Conservation (phyloP, 768 basidiomycete species). For the Agaricus subrufescens region DNA sequence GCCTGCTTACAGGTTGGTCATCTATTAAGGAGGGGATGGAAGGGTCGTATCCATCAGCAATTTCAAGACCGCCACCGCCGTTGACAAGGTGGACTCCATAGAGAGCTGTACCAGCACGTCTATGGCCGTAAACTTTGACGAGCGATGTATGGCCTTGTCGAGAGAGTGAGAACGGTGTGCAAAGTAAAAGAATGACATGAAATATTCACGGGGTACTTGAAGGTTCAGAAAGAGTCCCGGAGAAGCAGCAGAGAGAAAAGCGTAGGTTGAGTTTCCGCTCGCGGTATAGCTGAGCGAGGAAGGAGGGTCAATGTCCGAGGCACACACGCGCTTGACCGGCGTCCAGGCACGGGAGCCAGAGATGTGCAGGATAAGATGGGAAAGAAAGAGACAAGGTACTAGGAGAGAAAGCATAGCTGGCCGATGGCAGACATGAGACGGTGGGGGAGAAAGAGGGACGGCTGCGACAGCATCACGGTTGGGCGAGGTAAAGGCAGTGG, state of each 20-base stretch:
- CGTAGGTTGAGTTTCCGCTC: neutral
- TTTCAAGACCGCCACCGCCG: neutral
- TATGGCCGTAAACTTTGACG: neutral
- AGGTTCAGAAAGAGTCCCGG: conserved; percentile 3
- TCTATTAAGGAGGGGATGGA: neutral
- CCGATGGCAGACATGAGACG: neutral
- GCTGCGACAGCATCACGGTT: conserved; percentile 2
- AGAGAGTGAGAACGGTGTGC: no score
- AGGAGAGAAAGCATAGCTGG: neutral
- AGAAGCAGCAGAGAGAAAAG: neutral
- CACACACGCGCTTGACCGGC: neutral
- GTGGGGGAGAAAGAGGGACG: neutral
- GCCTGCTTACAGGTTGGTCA: neutral
- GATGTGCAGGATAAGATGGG: neutral
- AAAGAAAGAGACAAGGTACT: neutral
- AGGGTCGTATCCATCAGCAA: neutral
- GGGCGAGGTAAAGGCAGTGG: no score
- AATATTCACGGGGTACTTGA: neutral
- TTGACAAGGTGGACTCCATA: neutral
- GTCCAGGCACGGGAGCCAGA: neutral
- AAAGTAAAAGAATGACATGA: neutral
- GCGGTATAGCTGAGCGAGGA: neutral
- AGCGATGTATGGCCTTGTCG: neutral
- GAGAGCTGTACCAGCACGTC: neutral
- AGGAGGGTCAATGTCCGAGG: neutral